Base-by-base conservation (phyloP, 2,329 filamentous ascomycete genomes). In the Cladosporium sp. region DNA sequence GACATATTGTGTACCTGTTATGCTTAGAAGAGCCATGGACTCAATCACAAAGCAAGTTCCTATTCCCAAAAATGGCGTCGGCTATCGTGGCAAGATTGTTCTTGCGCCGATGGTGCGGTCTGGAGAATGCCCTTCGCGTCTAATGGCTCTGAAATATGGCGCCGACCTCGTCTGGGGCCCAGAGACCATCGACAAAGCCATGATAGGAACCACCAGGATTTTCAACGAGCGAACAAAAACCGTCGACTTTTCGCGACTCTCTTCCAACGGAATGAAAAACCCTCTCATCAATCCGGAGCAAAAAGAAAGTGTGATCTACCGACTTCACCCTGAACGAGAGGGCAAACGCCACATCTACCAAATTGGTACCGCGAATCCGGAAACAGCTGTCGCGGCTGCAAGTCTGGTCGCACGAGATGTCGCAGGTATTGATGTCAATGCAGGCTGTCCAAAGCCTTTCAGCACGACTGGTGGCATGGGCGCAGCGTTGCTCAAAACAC, bases 81-180 rank as follows among this genome's bases (percentile, higher is more conserved):
- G 97, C 78, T 97, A 97, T 76, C 85, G 93, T 67, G 89, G 89
- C 75, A 97, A 95, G 75, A 78, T 97, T 64, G 94, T 97, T 45
- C 88, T 99, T 63, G 94, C 94, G 62, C 94, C 94, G 40, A 99
- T 99, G 94, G 69, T 72, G 37, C 63, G 94, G 66, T 96, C 91
- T n/a, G 94, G 94, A 71, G 94, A 99, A 79, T 80, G 97, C 61
- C 93, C 94, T 3, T 94, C 90, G 39, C 87, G 94, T 60, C 82
- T 99, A 25, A 77, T 96, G 43, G 90, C 94, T 34, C 84, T 99
- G 62, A 89, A 95, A 70, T 97, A 99, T 73, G 94, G 94, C 65
- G 94, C 94, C 55, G 94, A 99, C 75, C 81, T 99, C 15, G 94
- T 99, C 65, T 99, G 94, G 93, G 93, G 94, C 12, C 94, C 94